Base-by-base conservation (phyloP, 345 rosid genomes). In the Salix dunnii region DNA sequence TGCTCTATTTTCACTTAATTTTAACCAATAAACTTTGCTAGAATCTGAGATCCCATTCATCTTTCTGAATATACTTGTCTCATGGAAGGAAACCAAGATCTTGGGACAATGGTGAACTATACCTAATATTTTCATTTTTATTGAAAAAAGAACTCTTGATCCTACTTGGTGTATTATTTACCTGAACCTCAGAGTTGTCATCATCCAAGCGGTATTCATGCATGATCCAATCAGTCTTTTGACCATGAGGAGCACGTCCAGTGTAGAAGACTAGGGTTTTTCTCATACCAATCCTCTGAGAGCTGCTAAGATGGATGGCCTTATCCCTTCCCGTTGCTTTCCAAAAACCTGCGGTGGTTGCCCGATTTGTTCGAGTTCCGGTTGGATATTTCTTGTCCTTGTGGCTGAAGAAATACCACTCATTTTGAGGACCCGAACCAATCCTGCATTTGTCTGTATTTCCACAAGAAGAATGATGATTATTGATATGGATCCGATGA, bases 321-420 rank as follows among this genome's bases (percentile, higher is more conserved):
- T 96, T 96, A 87, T 96, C 99, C 84, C 99, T 91, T 70, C 99
- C 99, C 0, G 99, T 96, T n/a, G 99, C 99, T 74, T 96, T 96
- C 99, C 99, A 96, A 66, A 96, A 96, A 1, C 99, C 99, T 11
- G 98, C 99, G 21, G 91, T 86, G 25, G 99, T 96, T 79, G 99
- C 99, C 55, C 99, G 84, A 80, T 96, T 96, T 33, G 99, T 96
- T 82, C 99, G 81, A 31, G 96, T 96, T 71, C 99, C 99, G 0
- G 99, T 96, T 25, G 99, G 99, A 71, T 96, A 96, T 68, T 96
- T 96, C 91, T 93, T 96, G 86, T 96, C 99, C 87, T 96, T 96
- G 84, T 96, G 99, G 81, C 99, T 96, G 84, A 96, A 96, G 84
- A 96, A 93, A 77, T 93, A 96, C 99, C 99, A 96, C 70, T 96